Evolutionary conservation across 2,329 filamentous ascomycete species (phyloP).

Genomic region (Fusarium buxicola): DNA sequence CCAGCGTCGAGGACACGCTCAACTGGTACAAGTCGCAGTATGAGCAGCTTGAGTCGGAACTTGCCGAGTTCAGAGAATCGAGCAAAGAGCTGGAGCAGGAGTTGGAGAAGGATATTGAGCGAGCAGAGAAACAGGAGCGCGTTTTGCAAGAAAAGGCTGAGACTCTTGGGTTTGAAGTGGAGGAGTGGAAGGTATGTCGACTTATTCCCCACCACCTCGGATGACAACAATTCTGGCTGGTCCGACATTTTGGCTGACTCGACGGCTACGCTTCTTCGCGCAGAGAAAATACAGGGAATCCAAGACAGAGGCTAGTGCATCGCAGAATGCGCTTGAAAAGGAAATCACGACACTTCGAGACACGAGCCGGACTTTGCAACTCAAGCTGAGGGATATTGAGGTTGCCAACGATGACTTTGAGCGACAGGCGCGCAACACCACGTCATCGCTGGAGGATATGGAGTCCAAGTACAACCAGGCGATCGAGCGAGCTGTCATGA

Average conservation of each 20-base stretch:
- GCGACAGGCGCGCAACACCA: conserved; percentile 93
- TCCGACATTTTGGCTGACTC: conserved; percentile 18
- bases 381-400: conserved; percentile 92
- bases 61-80: conserved; percentile 92
- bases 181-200: conserved; percentile 92
- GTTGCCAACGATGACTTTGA: conserved; percentile 99
- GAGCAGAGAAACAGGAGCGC: conserved; percentile 92
- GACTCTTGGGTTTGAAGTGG: conserved; percentile 85
- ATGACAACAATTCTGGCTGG: not conserved
- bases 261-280: conserved; percentile 23
- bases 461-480: conserved; percentile 97
- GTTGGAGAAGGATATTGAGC: conserved; percentile 95
- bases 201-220: conserved; percentile 1
- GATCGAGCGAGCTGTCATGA: conserved; percentile 90
- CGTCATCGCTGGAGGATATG: conserved; percentile 94
- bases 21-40: conserved; percentile 97
- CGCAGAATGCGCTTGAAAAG: conserved; percentile 90
- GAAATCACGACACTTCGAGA: conserved; percentile 95
- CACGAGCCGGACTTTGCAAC: conserved; percentile 80
- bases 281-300: conserved; percentile 97
- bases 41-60: conserved; percentile 88
- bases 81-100: conserved; percentile 95
- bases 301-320: conserved; percentile 85
- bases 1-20: conserved; percentile 78
- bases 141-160: conserved; percentile 89